Evolutionary conservation across 257 asterid species (phyloP).

Genomic region (Solanum dulcamara): DNA sequence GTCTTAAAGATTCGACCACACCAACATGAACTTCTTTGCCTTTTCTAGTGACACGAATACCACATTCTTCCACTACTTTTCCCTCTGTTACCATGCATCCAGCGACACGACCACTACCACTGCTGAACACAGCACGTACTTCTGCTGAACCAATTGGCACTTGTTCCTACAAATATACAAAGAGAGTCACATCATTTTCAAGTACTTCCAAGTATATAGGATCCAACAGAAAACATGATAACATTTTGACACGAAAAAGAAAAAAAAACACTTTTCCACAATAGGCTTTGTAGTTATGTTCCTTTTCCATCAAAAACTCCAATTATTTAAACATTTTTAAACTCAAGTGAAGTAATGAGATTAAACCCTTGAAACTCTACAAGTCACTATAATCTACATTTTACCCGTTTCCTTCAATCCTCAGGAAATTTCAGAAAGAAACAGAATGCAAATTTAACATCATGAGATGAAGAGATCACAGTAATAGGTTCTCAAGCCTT

Average conservation of each 20-base stretch:
- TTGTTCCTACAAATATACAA: constrained; percentile 51
- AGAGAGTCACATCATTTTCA: not conserved
- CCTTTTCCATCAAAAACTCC: not conserved
- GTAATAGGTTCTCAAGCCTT: not conserved
- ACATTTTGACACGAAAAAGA: not conserved
- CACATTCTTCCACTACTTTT: constrained; percentile 73
- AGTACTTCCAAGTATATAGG: not conserved
- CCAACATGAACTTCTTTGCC: constrained; percentile 76
- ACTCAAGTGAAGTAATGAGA: not conserved
- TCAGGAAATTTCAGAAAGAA: not conserved
- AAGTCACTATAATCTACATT: not conserved
- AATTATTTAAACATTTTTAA: not conserved
- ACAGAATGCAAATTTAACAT: not conserved
- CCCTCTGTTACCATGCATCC: constrained; percentile 98
- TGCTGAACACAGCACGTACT: constrained; percentile 88
- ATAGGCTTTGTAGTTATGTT: not conserved
- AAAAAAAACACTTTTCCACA: not conserved
- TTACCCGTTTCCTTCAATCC: not conserved
- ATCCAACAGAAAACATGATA: not conserved
- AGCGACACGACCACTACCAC: constrained; percentile 98
- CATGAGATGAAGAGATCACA: not conserved
- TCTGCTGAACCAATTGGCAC: constrained; percentile 82
- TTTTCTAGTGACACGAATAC: constrained; percentile 69
- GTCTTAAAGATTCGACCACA: constrained; percentile 57
- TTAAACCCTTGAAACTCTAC: not conserved